Base-by-base conservation (phyloP, 164 flowering plant species). In the Warburgia ugandensis region DNA sequence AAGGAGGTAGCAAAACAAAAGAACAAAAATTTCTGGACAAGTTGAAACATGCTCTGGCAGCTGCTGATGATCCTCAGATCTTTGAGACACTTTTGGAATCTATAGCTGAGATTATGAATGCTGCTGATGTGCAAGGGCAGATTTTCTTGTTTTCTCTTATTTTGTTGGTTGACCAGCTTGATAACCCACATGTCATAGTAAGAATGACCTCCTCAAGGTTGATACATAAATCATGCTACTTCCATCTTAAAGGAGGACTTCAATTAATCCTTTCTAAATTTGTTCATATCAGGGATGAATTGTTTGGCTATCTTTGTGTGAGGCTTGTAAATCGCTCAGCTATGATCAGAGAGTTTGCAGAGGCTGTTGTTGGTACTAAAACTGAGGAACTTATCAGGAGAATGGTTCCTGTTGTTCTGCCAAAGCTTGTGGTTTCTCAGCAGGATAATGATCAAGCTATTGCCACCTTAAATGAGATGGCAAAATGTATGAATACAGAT, bases 371-470 rank as follows among this genome's bases (percentile, higher is more conserved):
- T 59, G 90, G 92, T 48, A 62, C 79, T 63, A 74, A 75, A 50
- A 71, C 58, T 49, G 85, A 72, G 59, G 81, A 77, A 48, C 78
- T 94, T 66, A 78, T 84, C 21, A 71, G 67, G 64, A 74, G 69
- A 69, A 84, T 89, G 94, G 67, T 89, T 59, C 99, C 99, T 44
- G 66, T 82, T 66, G 85, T 94, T 70, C 92, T 94, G 64, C 99
- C 99, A 17, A 94, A 85, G 77, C 90, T 94, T 30, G 74, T 94
- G 23, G 76, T 81, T 38, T 66, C 73, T 60, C 86, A 78, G 58
- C 72, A 81, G 64, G 75, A 73, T 58, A 70, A 78, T 68, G 73
- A 72, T 55, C 73, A 73, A 62, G 79, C 84, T 47, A 53, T 77
- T 43, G 48, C 58, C 42, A 75, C 66, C 45, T 73, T 94, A 60